These are phyloP conservation scores for Lactifluus pinguis DNA, from an alignment of 768 basidiomycete genomes.

Conservation along the genomic window DNA sequence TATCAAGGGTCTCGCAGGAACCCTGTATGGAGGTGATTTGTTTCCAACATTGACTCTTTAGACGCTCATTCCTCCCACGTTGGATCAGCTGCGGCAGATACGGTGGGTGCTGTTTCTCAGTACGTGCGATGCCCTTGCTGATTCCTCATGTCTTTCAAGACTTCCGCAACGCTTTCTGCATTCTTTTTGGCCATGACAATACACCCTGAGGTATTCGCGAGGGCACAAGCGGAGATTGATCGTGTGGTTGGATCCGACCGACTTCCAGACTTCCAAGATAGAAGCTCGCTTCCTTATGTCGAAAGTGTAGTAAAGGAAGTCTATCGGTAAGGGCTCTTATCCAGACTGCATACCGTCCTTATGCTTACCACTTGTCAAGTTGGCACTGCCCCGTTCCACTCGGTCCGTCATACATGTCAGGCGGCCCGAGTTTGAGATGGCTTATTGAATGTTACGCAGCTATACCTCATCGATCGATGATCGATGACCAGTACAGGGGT, in stretches of 20 bases:
- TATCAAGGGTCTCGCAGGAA: constrained; percentile 19
- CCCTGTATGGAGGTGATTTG: constrained; percentile 15
- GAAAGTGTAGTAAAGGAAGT: constrained; percentile 20
- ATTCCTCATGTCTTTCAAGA: constrained; percentile 5
- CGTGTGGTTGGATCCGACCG: constrained; percentile 20
- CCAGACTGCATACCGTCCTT: background rate
- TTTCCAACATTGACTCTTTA: background rate
- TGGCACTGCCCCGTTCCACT: constrained; percentile 19
- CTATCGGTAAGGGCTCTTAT: constrained; percentile 14
- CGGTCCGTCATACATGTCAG: constrained; percentile 6
- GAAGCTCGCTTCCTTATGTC: constrained; percentile 22
- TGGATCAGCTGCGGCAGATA: constrained; percentile 18
- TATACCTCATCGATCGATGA: constrained; percentile 19
- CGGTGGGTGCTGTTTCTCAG: constrained; percentile 4
- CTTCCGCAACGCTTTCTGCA: constrained; percentile 12
- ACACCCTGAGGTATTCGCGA: constrained; percentile 21
- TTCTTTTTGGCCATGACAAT: constrained; percentile 20
- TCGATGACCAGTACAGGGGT: constrained; percentile 17
- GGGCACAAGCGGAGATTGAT: constrained; percentile 25
- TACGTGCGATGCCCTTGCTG: background rate
- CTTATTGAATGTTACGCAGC: constrained; percentile 11
- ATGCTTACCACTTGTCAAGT: background rate
- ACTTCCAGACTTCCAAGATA: constrained; percentile 23
- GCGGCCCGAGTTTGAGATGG: background rate
- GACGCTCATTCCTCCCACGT: constrained; percentile 10